Conservation (phyloP, 306 rosid species). For the Fragaria nilgerrensis region DNA sequence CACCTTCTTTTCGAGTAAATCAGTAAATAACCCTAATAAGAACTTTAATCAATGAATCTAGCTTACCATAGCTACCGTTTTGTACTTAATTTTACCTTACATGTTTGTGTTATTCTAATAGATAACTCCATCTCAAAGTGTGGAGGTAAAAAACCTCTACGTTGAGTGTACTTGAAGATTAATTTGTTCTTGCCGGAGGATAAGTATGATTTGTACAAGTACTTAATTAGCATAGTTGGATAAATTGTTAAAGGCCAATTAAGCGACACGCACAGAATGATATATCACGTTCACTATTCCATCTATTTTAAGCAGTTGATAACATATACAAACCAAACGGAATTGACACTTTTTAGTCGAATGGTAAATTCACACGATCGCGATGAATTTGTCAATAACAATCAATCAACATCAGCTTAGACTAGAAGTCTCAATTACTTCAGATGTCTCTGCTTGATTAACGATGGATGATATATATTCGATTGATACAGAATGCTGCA, state of each 20-base stretch:
- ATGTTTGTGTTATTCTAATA: no score
- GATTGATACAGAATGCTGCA: neutral
- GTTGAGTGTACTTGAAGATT: no score
- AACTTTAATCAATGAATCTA: no score
- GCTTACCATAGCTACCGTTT: no score
- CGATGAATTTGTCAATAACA: neutral
- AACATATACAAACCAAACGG: neutral
- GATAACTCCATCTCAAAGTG: no score
- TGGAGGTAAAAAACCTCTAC: no score
- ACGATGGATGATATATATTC: neutral
- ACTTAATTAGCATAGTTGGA: neutral
- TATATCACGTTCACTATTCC: neutral
- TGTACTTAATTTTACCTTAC: no score
- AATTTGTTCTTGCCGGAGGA: no score
- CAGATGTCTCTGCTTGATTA: neutral
- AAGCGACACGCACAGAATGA: neutral
- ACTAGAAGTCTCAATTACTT: neutral
- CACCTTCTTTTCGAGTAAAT: neutral
- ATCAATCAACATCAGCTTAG: conserved; percentile 8
- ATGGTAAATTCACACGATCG: neutral
- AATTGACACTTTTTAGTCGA: neutral
- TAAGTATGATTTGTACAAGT: neutral
- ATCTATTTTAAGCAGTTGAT: neutral
- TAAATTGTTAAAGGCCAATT: neutral
- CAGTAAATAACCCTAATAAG: neutral